Conservation (phyloP, 306 rosid species). For the Sophora flavescens region DNA sequence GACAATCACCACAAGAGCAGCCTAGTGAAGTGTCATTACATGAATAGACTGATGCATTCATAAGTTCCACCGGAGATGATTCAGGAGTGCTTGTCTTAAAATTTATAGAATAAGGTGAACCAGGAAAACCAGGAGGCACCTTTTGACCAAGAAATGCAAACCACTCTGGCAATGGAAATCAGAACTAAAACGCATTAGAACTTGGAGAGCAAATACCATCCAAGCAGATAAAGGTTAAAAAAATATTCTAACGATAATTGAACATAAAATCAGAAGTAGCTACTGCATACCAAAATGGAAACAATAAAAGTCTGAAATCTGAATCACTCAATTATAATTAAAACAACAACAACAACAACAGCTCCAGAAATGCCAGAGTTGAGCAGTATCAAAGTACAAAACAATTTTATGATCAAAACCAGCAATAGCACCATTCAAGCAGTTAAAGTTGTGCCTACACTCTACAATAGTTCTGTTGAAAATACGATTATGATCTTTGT, state of each 20-base stretch:
- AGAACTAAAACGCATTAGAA: constrained; percentile 47
- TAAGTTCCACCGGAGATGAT: constrained; percentile 72
- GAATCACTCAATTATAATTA: neutral
- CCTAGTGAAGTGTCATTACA: constrained; percentile 93
- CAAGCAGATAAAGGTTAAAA: constrained; percentile 32
- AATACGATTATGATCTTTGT: too few species aligned
- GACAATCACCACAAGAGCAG: constrained; percentile 99
- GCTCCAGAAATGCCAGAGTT: neutral
- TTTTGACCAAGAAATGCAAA: constrained; percentile 86
- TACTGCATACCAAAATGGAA: constrained; percentile 7
- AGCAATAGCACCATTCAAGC: too few species aligned
- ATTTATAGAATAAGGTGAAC: constrained; percentile 87
- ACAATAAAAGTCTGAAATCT: constrained; percentile 11
- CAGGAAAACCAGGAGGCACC: constrained; percentile 81
- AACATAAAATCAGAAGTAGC: constrained; percentile 36
- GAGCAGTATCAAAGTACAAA: neutral
- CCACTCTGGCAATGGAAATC: constrained; percentile 71
- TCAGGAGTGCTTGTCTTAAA: constrained; percentile 62
- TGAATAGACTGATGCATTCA: constrained; percentile 83
- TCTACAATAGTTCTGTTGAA: too few species aligned
- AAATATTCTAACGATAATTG: constrained; percentile 26
- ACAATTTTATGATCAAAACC: too few species aligned
- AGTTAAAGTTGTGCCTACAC: too few species aligned
- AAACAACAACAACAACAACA: neutral
- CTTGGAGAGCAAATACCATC: constrained; percentile 25